phyloP scores from a whole-genome alignment of 768 basidiomycete genomes.

The Suillus plorans region DNA sequence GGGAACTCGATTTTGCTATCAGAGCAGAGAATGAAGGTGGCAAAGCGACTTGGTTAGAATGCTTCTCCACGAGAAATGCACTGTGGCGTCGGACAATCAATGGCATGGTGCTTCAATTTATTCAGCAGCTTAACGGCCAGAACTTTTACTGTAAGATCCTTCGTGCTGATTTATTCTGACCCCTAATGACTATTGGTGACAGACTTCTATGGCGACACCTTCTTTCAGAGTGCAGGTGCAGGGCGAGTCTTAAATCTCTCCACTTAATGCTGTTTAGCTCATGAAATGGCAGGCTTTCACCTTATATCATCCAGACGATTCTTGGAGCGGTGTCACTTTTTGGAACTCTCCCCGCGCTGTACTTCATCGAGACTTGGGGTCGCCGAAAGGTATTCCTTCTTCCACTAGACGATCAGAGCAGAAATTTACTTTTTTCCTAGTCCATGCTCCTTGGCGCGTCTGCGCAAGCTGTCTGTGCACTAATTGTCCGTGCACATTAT shows the following conservation, averaged over 20 bases:
- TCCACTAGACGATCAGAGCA: neutral
- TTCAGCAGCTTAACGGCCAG: constrained; percentile 80
- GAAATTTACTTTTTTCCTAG: constrained; percentile 26
- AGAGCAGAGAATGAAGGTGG: constrained; percentile 77
- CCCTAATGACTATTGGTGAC: constrained; percentile 19
- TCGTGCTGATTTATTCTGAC: neutral
- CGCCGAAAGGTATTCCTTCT: constrained; percentile 51
- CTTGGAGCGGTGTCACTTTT: constrained; percentile 74
- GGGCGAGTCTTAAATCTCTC: constrained; percentile 35
- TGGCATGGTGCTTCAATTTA: constrained; percentile 81
- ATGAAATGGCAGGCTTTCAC: constrained; percentile 42
- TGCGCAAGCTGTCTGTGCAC: constrained; percentile 56
- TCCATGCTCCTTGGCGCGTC: constrained; percentile 68
- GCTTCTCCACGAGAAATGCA: constrained; percentile 66
- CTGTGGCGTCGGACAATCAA: constrained; percentile 75
- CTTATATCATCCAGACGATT: constrained; percentile 75
- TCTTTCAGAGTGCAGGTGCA: constrained; percentile 75
- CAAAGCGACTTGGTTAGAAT: constrained; percentile 76
- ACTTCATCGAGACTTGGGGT: constrained; percentile 72
- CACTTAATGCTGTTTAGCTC: neutral
- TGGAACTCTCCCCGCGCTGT: constrained; percentile 69
- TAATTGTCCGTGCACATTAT: constrained; percentile 46
- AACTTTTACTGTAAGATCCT: constrained; percentile 68
- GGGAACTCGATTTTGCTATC: constrained; percentile 67
- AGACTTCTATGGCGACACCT: constrained; percentile 84